Percentiles rank a stretch among this genome's conserved stretches.
Evolutionary conservation across 148 eudicot species (phyloP).

Genomic region (Arctostaphylos glauca): DNA sequence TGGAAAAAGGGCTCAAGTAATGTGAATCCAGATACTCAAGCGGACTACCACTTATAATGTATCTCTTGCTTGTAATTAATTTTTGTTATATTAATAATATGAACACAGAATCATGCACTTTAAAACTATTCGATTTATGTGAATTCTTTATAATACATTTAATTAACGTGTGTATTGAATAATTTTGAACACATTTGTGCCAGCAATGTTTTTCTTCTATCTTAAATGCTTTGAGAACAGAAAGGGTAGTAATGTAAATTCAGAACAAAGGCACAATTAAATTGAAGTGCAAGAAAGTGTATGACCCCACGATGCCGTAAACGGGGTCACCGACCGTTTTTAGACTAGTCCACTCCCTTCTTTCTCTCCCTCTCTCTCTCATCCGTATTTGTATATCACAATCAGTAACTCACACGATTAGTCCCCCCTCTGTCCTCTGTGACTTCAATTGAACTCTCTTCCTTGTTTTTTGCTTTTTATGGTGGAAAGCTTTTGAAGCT

Average conservation of each 20-base stretch:
- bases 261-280: neutral
- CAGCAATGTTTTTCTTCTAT: neutral
- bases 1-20: no score
- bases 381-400: neutral
- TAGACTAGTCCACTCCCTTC: neutral
- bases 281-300: neutral
- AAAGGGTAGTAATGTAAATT: slow-evolving; percentile 2
- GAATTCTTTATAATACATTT: no score
- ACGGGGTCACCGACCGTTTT: neutral
- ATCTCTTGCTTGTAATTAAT: no score
- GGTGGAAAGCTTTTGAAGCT: neutral
- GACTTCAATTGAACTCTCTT: slow-evolving; percentile 8
- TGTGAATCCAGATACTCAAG: no score
- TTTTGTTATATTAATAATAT: no score
- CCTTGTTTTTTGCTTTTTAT: neutral
- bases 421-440: slow-evolving; percentile 9
- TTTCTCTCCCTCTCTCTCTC: slow-evolving; percentile 14
- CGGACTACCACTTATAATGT: no score
- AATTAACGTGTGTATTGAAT: no score
- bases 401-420: slow-evolving; percentile 4
- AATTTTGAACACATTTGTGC: no score
- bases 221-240: neutral
- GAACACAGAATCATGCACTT: no score
- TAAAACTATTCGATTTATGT: no score
- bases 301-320: slow-evolving; percentile 9